Evolutionary conservation across 2,329 filamentous ascomycete genomes (phyloP).

Genomic region (Colletotrichum simmondsii): DNA sequence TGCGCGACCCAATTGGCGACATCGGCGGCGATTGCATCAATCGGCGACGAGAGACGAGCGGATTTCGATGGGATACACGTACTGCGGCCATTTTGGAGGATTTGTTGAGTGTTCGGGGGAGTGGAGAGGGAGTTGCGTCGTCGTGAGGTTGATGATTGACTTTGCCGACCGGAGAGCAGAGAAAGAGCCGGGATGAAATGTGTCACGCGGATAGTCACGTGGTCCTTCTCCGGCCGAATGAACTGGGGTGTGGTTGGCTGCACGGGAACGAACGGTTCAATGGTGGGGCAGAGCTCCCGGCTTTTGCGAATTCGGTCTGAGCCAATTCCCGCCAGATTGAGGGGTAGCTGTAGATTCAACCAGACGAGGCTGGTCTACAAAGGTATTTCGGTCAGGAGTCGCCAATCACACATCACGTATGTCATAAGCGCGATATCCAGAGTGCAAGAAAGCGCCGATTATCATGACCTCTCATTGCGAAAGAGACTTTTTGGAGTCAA

Average conservation of each 20-base stretch:
- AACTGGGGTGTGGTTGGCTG: not conserved
- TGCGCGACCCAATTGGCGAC: slow-evolving; percentile 30
- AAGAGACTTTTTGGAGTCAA: slow-evolving; percentile 34
- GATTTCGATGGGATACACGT: slow-evolving; percentile 52
- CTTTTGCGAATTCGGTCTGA: slow-evolving; percentile 7
- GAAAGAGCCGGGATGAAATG: slow-evolving; percentile 40
- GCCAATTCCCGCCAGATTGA: slow-evolving; percentile 20
- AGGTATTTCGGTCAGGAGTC: not conserved
- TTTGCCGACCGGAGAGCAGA: slow-evolving; percentile 53
- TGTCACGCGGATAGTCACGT: slow-evolving; percentile 43
- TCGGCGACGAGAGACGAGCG: slow-evolving; percentile 28
- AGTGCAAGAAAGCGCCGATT: slow-evolving; percentile 7
- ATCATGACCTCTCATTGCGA: slow-evolving; percentile 33
- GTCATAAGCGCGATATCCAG: not conserved
- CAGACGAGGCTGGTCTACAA: not conserved
- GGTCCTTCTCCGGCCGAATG: slow-evolving; percentile 27
- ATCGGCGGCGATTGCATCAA: slow-evolving; percentile 35
- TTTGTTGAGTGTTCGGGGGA: slow-evolving; percentile 58
- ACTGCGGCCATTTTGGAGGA: slow-evolving; percentile 75
- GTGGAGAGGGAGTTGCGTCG: slow-evolving; percentile 60
- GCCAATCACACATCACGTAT: not conserved
- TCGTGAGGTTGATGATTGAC: slow-evolving; percentile 58
- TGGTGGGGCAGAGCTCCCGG: slow-evolving; percentile 27
- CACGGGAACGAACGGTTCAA: not conserved
- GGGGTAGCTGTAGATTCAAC: slow-evolving; percentile 6